These are phyloP conservation scores for Tausonia pullulans DNA, from an alignment of 1,284 basidiomycete species.

Conservation along the genomic window DNA sequence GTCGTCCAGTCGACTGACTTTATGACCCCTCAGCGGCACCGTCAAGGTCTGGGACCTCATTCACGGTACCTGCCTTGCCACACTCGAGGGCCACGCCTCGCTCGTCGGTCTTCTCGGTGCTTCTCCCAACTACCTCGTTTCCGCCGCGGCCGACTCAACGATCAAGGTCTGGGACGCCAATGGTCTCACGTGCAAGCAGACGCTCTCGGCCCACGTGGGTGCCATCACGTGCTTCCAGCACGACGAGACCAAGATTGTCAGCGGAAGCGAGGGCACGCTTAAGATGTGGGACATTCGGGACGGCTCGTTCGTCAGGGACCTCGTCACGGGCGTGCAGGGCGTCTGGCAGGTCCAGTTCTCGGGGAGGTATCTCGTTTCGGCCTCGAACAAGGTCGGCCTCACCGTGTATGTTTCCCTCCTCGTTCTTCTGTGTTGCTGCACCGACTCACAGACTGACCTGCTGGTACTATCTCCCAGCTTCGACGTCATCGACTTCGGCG, in stretches of 20 bases:
- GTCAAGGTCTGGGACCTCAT: conserved; percentile 83
- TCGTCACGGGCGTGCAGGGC: conserved; percentile 74
- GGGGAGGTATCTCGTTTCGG: conserved; percentile 81
- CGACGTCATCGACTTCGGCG: conserved; percentile 33
- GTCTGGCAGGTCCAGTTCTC: conserved; percentile 96
- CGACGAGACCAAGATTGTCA: conserved; percentile 89
- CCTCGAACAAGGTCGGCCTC: conserved; percentile 65
- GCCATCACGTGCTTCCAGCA: conserved; percentile 97
- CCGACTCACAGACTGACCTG: not conserved
- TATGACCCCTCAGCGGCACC: conserved; percentile 44
- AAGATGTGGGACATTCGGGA: conserved; percentile 93
- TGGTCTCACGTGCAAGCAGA: conserved; percentile 62
- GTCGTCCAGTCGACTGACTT: not conserved
- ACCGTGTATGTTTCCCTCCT: conserved; percentile 37
- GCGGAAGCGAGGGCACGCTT: conserved; percentile 84
- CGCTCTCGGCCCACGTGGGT: conserved; percentile 74
- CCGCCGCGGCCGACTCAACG: conserved; percentile 86
- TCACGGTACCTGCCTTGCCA: conserved; percentile 65
- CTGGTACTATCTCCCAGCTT: conserved; percentile 14
- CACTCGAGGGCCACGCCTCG: conserved; percentile 74
- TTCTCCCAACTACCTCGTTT: conserved; percentile 79
- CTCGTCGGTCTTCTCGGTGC: conserved; percentile 75
- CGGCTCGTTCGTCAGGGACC: conserved; percentile 68
- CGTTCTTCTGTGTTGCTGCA: not conserved
- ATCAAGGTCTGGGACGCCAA: conserved; percentile 85